Base-by-base conservation (phyloP, 140 eudicot species). In the Anethum foeniculum region DNA sequence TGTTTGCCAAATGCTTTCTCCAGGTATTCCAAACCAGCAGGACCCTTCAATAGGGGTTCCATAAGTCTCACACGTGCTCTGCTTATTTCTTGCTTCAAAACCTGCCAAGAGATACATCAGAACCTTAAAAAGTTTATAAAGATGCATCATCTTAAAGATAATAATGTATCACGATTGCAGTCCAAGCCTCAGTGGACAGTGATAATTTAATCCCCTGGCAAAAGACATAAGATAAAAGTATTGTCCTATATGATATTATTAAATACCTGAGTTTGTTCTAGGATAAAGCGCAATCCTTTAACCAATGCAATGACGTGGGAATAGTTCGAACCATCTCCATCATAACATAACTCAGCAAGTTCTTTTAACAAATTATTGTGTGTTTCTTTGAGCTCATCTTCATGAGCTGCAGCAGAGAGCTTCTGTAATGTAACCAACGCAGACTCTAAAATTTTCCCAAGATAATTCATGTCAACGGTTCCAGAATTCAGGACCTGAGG, bases 381-480 rank as follows among this genome's bases (percentile, higher is more conserved):
- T 36, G 88, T 84, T 67, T 83, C 86, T 72, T 88, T 89, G 72
- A 92, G 82, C 64, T 87, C 87, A 38, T 46, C 87, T 79, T 91
- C 97, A 78, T 83, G 85, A 71, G 97, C 99, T n/a, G 97, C 96
- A 69, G 99, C 95, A 25, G 97, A 92, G 71, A 92, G 97, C 90
- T 91, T 95, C 82, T 88, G 97, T 83, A 95, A 79, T 79, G 92
- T 92, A 77, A 88, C 75, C 82, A 95, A 76, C 4, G 97, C 92
- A 81, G 86, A 96, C 86, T 90, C 93, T 77, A 93, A 88, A n/a
- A 96, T 87, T 82, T 88, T 91, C 46, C 94, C 97, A 28, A 96
- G 88, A 84, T 93, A 88, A 83, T 84, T 87, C 86, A 90, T 88
- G 80, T 96, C 99, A 46, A 91, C 79, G 27, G 87, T 84, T 30